Evolutionary conservation across 2,329 filamentous ascomycete genomes (phyloP), one percentile per base, ranked within the genome.

Genomic region (Monosporascus cannonballus): DNA sequence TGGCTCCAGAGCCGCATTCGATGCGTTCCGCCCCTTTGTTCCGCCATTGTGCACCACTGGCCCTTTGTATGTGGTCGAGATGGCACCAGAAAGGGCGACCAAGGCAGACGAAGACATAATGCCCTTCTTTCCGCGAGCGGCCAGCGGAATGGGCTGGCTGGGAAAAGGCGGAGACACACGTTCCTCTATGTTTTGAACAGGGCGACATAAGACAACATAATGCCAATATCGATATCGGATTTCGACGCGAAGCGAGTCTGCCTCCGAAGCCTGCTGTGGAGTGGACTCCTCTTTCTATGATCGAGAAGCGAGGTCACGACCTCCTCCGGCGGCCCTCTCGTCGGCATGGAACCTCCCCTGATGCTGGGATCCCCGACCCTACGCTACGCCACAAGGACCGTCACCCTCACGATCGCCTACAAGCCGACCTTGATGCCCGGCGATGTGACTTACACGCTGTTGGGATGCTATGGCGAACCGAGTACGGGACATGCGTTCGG

Each of bases 371-470:
- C 55, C n/a, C 57, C 57, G 17, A 50, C 24, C 22, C 30, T 47
- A 47, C 30, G 52, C 14, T 18, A 55, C n/a, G 27, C 56, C 20
- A 67, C 60, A 15, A 53, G 66, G 39, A 66, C 63, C 22, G 48
- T 65, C 44, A 66, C 63, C 7, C 60, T 61, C 4, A 64, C 61
- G 15, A 58, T 67, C 56, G 54, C 54, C 11, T 65, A 65, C 46
- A 61, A 59, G n/a, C 64, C 62, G 41, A 60, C 61, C 6, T 17
- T 58, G 45, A 45, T 54, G 20, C 58, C 62, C 1, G 59, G 56
- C 17, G 55, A 57, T 45, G 51, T 56, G 8, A 55, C 50, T n/a
- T 63, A 61, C 36, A 53, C 55, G 24, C 50, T 63, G 14, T 9
- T 62, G 20, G 64, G 65, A 37, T 67, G 63, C 27, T 67, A 66